These are phyloP conservation scores for Phytophthora pini DNA, from an alignment of 352 stramenopile genomes.

Conservation along the genomic window DNA sequence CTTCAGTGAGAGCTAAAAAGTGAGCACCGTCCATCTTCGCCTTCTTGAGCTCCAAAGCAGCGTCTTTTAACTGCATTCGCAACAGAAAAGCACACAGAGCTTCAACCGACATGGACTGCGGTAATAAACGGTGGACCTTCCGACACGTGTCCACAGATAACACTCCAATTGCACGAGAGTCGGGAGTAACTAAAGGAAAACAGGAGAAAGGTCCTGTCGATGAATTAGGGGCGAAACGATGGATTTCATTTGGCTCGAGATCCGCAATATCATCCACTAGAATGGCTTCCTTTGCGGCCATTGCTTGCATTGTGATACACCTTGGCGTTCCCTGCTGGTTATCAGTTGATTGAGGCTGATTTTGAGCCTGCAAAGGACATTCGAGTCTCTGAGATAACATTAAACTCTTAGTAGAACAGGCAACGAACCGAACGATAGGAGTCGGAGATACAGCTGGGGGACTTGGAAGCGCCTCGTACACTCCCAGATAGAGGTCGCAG, in stretches of 20 bases:
- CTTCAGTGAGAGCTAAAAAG: constrained; percentile 56
- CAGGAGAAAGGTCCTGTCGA: constrained; percentile 60
- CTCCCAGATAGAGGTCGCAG: constrained; percentile 75
- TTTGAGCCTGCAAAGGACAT: constrained; percentile 3
- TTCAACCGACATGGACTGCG: constrained; percentile 63
- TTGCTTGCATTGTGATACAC: constrained; percentile 44
- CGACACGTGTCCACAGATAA: constrained; percentile 66
- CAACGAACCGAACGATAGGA: constrained; percentile 55
- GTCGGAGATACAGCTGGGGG: constrained; percentile 29
- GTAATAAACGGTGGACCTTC: constrained; percentile 48
- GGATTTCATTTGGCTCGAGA: constrained; percentile 18
- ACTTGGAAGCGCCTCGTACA: constrained; percentile 63
- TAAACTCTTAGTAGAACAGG: constrained; percentile 52
- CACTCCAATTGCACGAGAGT: constrained; percentile 46
- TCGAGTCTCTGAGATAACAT: constrained; percentile 52
- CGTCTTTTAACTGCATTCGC: constrained; percentile 59
- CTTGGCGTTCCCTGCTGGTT: constrained; percentile 13
- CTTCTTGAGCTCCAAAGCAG: constrained; percentile 49
- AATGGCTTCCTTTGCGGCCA: constrained; percentile 35
- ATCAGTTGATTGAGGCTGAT: constrained; percentile 1
- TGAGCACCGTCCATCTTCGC: constrained; percentile 48
- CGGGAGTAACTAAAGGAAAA: constrained; percentile 44
- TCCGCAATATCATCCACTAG: constrained; percentile 49
- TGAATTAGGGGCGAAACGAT: constrained; percentile 27
- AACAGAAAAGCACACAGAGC: constrained; percentile 58